A percentile compares a stretch with the other conserved stretches of the same genome.
These are phyloP conservation scores for Coemansia sp. DNA, from an alignment of 192 early-diverging fungal genomes.

Conservation along the genomic window DNA sequence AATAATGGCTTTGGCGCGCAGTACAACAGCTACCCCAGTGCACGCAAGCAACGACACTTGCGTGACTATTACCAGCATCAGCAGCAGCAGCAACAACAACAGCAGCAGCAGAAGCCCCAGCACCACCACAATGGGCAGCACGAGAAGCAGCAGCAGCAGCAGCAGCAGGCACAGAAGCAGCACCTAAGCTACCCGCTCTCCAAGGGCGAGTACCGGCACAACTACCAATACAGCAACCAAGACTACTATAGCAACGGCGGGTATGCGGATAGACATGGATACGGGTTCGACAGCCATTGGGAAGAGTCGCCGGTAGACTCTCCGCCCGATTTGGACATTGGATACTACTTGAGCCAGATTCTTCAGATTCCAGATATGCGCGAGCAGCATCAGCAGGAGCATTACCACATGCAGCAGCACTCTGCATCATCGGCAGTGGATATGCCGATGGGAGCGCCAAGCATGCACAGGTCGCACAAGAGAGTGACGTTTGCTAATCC, in stretches of 20 bases:
- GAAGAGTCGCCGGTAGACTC: neutral
- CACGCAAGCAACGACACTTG: neutral
- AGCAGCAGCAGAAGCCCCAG: neutral
- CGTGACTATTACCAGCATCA: neutral
- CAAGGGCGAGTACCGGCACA: neutral
- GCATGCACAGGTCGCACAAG: slow-evolving; percentile 20
- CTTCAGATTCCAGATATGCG: neutral
- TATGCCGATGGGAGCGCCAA: neutral
- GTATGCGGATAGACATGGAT: slow-evolving; percentile 1
- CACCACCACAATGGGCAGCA: neutral
- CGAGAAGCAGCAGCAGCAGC: neutral
- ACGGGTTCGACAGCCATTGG: neutral
- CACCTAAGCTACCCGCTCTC: slow-evolving; percentile 13
- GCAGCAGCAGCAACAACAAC: slow-evolving; percentile 7
- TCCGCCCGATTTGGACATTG: neutral
- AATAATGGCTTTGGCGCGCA: too few relatives aligned
- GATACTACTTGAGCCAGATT: neutral
- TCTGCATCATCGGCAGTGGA: slow-evolving; percentile 7
- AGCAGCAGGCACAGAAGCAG: neutral
- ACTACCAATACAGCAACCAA: neutral
- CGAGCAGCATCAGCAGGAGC: slow-evolving; percentile 1
- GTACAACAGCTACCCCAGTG: neutral
- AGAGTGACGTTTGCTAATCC: slow-evolving; percentile 48
- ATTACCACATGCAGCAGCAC: slow-evolving; percentile 2
- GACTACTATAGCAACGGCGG: neutral